These are phyloP conservation scores for Penicillium subrubescens DNA, from an alignment of 495 filamentous ascomycete species.

Conservation along the genomic window DNA sequence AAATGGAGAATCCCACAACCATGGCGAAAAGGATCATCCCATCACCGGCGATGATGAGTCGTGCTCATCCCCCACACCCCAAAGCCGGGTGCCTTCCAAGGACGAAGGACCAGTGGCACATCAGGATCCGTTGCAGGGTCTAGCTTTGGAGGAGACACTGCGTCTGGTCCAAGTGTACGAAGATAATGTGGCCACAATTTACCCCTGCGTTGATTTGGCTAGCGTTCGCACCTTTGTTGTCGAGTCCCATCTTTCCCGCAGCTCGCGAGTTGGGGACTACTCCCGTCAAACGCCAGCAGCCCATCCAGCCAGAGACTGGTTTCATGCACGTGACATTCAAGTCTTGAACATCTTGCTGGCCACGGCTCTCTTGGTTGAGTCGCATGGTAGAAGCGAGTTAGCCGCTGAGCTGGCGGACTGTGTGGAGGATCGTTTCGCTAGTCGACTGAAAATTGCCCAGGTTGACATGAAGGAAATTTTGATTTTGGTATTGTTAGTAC, in stretches of 20 bases:
- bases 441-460: slow-evolving; percentile 60
- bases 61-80: slow-evolving; percentile 21
- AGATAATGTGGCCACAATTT: slow-evolving; percentile 81
- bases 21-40: neutral
- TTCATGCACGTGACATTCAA: slow-evolving; percentile 68
- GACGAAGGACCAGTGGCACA: slow-evolving; percentile 2
- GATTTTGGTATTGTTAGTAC: slow-evolving; percentile 67
- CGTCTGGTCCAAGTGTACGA: slow-evolving; percentile 73
- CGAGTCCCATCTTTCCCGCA: slow-evolving; percentile 51
- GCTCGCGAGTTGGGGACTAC: slow-evolving; percentile 40
- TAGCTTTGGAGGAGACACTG: slow-evolving; percentile 61
- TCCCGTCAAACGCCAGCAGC: slow-evolving; percentile 53
- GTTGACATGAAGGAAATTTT: slow-evolving; percentile 70
- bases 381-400: slow-evolving; percentile 71
- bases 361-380: slow-evolving; percentile 68
- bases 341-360: slow-evolving; percentile 78
- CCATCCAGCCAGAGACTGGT: slow-evolving; percentile 49
- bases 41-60: slow-evolving; percentile 18
- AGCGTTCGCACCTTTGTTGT: slow-evolving; percentile 48
- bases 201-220: slow-evolving; percentile 74
- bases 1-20: neutral
- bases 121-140: slow-evolving; percentile 25
- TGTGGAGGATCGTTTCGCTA: slow-evolving; percentile 67
- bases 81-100: slow-evolving; percentile 26
- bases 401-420: slow-evolving; percentile 70